These are phyloP conservation scores for Coemansia aciculifera DNA, from an alignment of 192 early-diverging fungal species.

Conservation along the genomic window DNA sequence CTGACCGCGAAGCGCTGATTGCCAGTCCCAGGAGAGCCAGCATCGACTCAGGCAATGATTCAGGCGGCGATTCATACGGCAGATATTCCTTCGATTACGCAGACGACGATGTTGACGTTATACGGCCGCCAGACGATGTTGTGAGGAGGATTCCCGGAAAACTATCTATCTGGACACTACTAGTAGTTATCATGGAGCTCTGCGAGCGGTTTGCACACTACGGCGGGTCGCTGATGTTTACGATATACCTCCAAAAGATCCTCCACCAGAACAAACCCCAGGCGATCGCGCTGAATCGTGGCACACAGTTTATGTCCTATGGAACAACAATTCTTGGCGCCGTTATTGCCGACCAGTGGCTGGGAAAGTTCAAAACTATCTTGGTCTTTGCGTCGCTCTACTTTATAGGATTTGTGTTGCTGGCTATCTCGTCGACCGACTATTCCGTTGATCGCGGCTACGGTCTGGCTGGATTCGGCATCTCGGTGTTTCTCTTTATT, in stretches of 20 bases:
- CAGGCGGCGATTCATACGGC: not conserved
- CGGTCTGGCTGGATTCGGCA: constrained; percentile 61
- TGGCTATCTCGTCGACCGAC: constrained; percentile 63
- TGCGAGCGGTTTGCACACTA: constrained; percentile 63
- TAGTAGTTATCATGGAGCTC: constrained; percentile 59
- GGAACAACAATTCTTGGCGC: constrained; percentile 60
- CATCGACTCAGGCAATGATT: not conserved
- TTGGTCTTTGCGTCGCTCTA: constrained; percentile 64
- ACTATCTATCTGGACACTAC: constrained; percentile 55
- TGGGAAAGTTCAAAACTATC: constrained; percentile 73
- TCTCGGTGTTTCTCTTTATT: constrained; percentile 63
- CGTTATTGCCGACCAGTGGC: constrained; percentile 68
- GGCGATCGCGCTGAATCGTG: constrained; percentile 54
- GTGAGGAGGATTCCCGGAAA: constrained; percentile 50
- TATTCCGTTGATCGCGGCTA: constrained; percentile 49
- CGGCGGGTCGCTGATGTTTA: constrained; percentile 58
- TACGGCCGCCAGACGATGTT: constrained; percentile 29
- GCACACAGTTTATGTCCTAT: constrained; percentile 59
- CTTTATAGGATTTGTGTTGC: constrained; percentile 59
- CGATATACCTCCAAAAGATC: constrained; percentile 57
- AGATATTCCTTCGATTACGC: not conserved
- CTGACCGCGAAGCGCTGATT: not conserved
- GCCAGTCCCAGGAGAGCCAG: not conserved
- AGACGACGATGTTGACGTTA: constrained; percentile 5
- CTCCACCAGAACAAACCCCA: constrained; percentile 46